Base-by-base conservation (phyloP, 495 filamentous ascomycete species). In the Hypoxylon rickii region DNA sequence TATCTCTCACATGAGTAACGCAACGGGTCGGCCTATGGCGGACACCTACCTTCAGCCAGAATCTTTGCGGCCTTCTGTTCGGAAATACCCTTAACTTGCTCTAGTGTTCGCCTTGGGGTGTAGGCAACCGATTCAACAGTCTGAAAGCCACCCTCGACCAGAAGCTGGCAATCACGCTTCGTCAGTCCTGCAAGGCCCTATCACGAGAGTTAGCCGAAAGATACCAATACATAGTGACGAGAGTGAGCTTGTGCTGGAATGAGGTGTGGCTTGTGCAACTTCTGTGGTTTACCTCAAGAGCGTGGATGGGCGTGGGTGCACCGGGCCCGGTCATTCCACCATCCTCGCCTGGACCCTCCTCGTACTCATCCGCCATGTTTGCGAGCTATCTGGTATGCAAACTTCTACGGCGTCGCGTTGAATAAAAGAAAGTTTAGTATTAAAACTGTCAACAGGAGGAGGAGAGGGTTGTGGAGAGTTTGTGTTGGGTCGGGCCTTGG, bases 41-140 rank as follows among this genome's bases (percentile, higher is more conserved):
- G n/a, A 6, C 16, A 58, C 69, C 64, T 70, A 90, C 92, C 92
- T 77, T 97, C 94, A 6, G 85, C 85, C 12, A 98, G 79, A n/a
- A 98, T 83, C 68, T 97, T 97, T 16, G 82, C 85, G 2, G 95
- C 95, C 68, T 98, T 98, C 63, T 92, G 86, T 71, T 96, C 92
- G 10, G 94, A 97, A 32, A 98, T 96, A 51, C 93, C 93, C 71
- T 97, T 97, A 67, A 98, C 92, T 60, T 93, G 90, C 63, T 97
- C 92, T 8, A 98, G 73, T 22, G 88, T 70, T 64, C 92, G 83
- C 58, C 86, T 85, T 5, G 95, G 93, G 74, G 94, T 96, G 70
- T 97, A 98, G 26, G 94, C 94, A 31, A 98, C 86, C 0, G 91
- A 85, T 70, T 98, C 94, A 15, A 98, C 90, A 3, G 94, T 98